Evolutionary conservation across 2,329 filamentous ascomycete species (phyloP).

Genomic region (Fusarium bulbicola): DNA sequence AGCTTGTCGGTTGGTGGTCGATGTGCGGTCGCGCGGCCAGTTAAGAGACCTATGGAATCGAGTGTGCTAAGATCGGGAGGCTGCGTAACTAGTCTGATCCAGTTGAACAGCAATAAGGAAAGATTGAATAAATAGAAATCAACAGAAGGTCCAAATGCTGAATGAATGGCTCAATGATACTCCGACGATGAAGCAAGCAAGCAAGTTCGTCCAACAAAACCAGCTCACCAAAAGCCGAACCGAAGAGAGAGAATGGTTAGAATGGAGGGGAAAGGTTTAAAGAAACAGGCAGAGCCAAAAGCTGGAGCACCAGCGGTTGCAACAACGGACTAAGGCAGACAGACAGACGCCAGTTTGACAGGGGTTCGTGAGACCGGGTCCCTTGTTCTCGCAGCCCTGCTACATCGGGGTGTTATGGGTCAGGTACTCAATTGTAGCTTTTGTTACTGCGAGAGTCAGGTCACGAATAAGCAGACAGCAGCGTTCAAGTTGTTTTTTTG

Average conservation of each 20-base stretch:
- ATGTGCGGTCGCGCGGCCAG: slow-evolving; percentile 30
- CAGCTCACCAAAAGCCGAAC: slow-evolving; percentile 34
- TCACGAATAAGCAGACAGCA: slow-evolving; percentile 23
- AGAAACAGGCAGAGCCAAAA: slow-evolving; percentile 40
- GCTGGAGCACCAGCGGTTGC: slow-evolving; percentile 40
- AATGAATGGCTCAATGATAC: slow-evolving; percentile 16
- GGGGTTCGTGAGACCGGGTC: slow-evolving; percentile 35
- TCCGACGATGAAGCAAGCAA: slow-evolving; percentile 22
- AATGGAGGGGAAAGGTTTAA: slow-evolving; percentile 47
- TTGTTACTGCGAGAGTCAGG: slow-evolving; percentile 20
- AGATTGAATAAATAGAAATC: slow-evolving; percentile 1
- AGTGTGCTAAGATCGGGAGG: slow-evolving; percentile 14
- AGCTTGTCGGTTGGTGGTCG: slow-evolving; percentile 19
- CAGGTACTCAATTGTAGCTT: slow-evolving; percentile 23
- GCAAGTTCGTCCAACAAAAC: slow-evolving; percentile 17
- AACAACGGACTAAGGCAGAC: slow-evolving; percentile 40
- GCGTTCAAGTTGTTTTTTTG: slow-evolving; percentile 23
- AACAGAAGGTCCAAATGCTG: slow-evolving; percentile 2
- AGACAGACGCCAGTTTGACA: slow-evolving; percentile 38
- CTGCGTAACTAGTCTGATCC: slow-evolving; percentile 18
- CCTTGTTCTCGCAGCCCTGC: slow-evolving; percentile 37
- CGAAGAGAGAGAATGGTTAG: slow-evolving; percentile 28
- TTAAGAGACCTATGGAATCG: slow-evolving; percentile 20
- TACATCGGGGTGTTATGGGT: slow-evolving; percentile 32
- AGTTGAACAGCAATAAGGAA: slow-evolving; percentile 1